Evolutionary conservation across 2,329 filamentous ascomycete species (phyloP).

Genomic region (Claviceps cyperi): DNA sequence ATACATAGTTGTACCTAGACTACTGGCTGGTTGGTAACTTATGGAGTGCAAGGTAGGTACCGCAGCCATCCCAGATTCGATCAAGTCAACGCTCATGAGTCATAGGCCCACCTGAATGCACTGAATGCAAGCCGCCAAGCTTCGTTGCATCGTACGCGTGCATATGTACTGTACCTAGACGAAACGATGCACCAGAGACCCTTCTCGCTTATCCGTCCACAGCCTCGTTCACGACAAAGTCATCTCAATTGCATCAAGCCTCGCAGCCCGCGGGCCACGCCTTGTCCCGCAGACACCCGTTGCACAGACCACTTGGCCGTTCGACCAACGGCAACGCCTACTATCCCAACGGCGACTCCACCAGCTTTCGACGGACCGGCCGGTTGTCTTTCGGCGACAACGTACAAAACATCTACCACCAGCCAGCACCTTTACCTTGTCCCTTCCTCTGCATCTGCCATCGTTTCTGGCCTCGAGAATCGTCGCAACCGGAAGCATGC

Average conservation of each 20-base stretch:
- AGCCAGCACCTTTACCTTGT: background rate
- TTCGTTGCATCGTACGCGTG: no score
- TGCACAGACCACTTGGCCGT: constrained; percentile 1
- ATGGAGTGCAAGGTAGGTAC: no score
- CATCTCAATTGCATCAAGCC: background rate
- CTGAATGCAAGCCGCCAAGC: no score
- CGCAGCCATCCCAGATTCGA: no score
- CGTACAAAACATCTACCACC: background rate
- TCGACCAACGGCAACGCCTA: background rate
- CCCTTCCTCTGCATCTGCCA: background rate
- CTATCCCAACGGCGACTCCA: background rate
- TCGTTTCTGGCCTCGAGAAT: background rate
- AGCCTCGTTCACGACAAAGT: no score
- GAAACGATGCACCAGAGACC: no score
- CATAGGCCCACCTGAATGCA: no score
- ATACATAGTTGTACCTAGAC: no score
- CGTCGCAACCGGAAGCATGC: constrained; percentile 12
- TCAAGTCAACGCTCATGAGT: no score
- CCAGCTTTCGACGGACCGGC: background rate
- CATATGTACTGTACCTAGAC: no score
- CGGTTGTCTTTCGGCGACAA: background rate
- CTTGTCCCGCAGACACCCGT: background rate
- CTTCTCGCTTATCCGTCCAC: no score
- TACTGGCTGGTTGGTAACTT: no score
- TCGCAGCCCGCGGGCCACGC: background rate